These are phyloP conservation scores for Arachis monticola DNA, from an alignment of 331 rosid genomes.

Conservation along the genomic window DNA sequence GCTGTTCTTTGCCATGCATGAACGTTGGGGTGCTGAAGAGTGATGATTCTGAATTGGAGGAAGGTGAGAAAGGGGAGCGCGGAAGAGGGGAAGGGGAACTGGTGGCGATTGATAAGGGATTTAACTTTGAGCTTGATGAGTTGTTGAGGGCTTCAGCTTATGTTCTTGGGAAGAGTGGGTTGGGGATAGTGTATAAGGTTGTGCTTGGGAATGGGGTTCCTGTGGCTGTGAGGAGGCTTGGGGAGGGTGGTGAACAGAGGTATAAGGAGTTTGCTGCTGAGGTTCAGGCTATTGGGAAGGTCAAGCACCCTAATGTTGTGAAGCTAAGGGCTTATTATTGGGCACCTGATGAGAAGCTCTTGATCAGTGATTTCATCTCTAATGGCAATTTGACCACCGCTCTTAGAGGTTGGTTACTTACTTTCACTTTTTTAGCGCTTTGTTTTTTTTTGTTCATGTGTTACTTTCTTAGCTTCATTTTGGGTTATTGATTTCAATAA, in stretches of 20 bases:
- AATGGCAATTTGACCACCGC: constrained; percentile 84
- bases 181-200: constrained; percentile 97
- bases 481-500: constrained; percentile 4
- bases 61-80: constrained; percentile 48
- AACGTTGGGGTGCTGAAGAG: constrained; percentile 47
- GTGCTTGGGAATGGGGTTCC: constrained; percentile 95
- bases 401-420: constrained; percentile 66
- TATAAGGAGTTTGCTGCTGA: constrained; percentile 91
- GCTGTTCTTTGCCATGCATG: constrained; percentile 53
- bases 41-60: constrained; percentile 80
- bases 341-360: constrained; percentile 97
- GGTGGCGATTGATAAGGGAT: constrained; percentile 92
- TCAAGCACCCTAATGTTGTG: constrained; percentile 90
- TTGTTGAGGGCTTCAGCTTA: constrained; percentile 92
- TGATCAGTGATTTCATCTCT: constrained; percentile 89
- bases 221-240: constrained; percentile 95
- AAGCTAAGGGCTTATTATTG: constrained; percentile 88
- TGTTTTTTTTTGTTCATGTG: not conserved
- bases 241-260: constrained; percentile 97
- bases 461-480: not conserved
- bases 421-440: not conserved
- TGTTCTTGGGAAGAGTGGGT: constrained; percentile 94
- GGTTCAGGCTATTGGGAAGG: constrained; percentile 87
- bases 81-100: constrained; percentile 75
- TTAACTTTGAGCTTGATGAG: constrained; percentile 90